These are phyloP conservation scores for Saccharomyces uvarum DNA, from an alignment of 1,139 yeast species.

Conservation along the genomic window DNA sequence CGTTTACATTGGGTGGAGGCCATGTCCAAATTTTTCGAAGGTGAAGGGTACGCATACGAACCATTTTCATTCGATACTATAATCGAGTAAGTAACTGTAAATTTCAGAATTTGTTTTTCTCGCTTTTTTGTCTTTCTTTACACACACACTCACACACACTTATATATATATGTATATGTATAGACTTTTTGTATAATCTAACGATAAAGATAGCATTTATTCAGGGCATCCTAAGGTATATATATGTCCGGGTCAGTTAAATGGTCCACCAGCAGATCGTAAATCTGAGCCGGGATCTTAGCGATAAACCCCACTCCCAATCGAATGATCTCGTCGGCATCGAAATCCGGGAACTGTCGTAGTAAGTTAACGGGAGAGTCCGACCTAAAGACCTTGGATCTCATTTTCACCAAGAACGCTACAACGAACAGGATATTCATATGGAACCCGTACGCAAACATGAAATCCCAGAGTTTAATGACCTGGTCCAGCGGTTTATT, in stretches of 20 bases:
- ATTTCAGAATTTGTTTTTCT: not conserved
- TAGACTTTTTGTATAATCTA: not conserved
- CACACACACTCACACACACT: too few relatives aligned
- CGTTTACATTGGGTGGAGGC: conserved; percentile 86
- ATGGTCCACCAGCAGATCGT: conserved; percentile 64
- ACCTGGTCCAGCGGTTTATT: conserved; percentile 80
- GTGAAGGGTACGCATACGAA: conserved; percentile 66
- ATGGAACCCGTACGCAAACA: conserved; percentile 87
- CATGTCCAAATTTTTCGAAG: conserved; percentile 78
- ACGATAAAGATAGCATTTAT: not conserved
- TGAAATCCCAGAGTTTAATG: conserved; percentile 77
- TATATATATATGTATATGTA: not conserved
- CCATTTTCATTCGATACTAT: conserved; percentile 50
- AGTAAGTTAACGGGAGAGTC: conserved; percentile 63
- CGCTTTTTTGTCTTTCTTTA: not conserved
- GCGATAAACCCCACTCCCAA: conserved; percentile 76
- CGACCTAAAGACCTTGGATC: conserved; percentile 52
- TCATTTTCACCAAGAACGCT: conserved; percentile 68
- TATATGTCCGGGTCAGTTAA: conserved; percentile 43
- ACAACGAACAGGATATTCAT: conserved; percentile 78
- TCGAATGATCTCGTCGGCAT: conserved; percentile 69
- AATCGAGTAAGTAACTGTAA: not conserved
- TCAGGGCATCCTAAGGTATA: not conserved
- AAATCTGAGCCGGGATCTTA: conserved; percentile 60
- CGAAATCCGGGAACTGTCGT: conserved; percentile 64